Base-by-base conservation (phyloP, 1,284 basidiomycete species). In the Pseudozyma pruni region DNA sequence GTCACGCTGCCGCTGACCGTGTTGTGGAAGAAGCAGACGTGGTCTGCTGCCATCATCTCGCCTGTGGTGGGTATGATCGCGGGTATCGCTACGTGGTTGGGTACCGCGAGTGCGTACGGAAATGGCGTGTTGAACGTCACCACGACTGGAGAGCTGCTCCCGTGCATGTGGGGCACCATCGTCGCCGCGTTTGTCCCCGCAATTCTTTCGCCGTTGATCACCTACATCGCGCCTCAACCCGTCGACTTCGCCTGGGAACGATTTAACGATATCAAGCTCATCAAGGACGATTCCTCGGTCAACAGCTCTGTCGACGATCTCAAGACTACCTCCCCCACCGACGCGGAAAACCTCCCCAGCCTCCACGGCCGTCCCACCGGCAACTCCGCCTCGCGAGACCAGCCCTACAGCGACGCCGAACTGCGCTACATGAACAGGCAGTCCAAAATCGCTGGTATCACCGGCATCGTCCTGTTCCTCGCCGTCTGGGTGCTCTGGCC, bases 401-500 rank as follows among this genome's bases (percentile, higher is more conserved):
- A 17, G 2, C 49, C 61, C 3, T 62, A 61, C 51, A 49, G 47
- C 16, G 23, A 41, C 19, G 58, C 54, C 1, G 54, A 70, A 54
- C 25, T 34, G 16, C 43, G 58, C 27, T 66, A 43, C 41, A 68
- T 73, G 60, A 22, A 52, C 11, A 23, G 33, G 1, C 60, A 63
- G 35, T 55, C 54, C 4, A 10, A 31, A 9, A 31, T 76, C 39
- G 58, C 75, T 0, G 66, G 40, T 3, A 31, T 55, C 32, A 50
- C 53, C 5, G 61, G 47, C 16, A 45, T 60, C 8, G 32, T 60
- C 5, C 50, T 78, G 19, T 77, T 77, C 47, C 38, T 80, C 17
- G 72, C 59, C 1, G 41, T 81, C n/a, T 76, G 79, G 72, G 41
- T 82, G 16, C 55, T 82, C 6, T 80, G 76, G 76, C 80, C 80